Conservation (phyloP, 148 eudicot genomes). For the Nyssa sinensis region DNA sequence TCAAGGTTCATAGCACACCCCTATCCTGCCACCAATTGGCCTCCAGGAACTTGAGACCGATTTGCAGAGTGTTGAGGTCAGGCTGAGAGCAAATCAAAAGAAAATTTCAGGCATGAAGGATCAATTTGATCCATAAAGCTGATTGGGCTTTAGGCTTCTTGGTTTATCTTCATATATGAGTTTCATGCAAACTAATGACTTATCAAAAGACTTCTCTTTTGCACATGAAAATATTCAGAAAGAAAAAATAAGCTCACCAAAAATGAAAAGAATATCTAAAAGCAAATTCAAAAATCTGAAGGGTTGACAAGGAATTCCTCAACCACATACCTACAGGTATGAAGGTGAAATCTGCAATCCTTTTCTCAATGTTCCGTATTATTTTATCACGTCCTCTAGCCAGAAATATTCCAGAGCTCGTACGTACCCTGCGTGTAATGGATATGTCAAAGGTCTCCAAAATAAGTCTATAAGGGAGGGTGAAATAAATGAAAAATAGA, state of each 20-base stretch:
- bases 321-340: constrained; percentile 74
- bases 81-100: background rate
- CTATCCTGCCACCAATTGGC: background rate
- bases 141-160: background rate
- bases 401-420: constrained; percentile 92
- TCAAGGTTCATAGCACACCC: too few relatives aligned
- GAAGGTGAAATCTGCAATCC: constrained; percentile 91
- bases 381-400: constrained; percentile 75
- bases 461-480: background rate
- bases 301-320: background rate
- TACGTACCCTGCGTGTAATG: constrained; percentile 62
- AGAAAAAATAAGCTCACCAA: background rate
- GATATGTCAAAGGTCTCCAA: background rate
- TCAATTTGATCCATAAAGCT: background rate
- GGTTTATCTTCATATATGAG: background rate
- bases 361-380: constrained; percentile 66
- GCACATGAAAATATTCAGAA: background rate
- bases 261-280: constrained; percentile 1
- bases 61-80: background rate
- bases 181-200: background rate
- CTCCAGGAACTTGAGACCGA: background rate
- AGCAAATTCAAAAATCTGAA: background rate
- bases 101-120: background rate
- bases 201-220: background rate
- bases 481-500: constrained; percentile 7